phyloP scores from a whole-genome alignment of 1,284 basidiomycete genomes.

The Meira miltonrushii region DNA sequence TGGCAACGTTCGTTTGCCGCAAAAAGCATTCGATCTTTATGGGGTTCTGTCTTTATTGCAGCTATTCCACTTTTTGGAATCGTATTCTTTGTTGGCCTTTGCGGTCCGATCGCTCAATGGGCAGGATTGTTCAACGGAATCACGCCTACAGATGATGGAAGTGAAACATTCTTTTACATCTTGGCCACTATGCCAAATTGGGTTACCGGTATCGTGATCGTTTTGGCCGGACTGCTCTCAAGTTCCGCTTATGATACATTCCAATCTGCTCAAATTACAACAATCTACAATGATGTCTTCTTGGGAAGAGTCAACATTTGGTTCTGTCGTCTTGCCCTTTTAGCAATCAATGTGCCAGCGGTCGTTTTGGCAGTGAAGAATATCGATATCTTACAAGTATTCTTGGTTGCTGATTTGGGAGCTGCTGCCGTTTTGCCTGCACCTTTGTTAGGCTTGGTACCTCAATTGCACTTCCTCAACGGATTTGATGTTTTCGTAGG shows the following conservation, averaged over 20 bases:
- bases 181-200: conserved; percentile 47
- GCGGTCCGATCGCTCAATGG: conserved; percentile 48
- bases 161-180: conserved; percentile 46
- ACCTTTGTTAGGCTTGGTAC: conserved; percentile 44
- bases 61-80: conserved; percentile 47
- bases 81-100: conserved; percentile 50
- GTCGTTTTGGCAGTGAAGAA: conserved; percentile 47
- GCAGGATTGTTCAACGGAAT: conserved; percentile 40
- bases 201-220: conserved; percentile 48
- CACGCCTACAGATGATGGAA: conserved; percentile 42
- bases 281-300: conserved; percentile 52
- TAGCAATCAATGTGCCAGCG: conserved; percentile 45
- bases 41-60: conserved; percentile 42
- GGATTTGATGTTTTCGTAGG: conserved; percentile 49
- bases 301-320: conserved; percentile 51
- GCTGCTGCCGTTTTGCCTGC: conserved; percentile 47
- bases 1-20: conserved; percentile 53
- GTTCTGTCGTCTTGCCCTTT: conserved; percentile 45
- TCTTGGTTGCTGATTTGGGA: conserved; percentile 49
- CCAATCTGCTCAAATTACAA: conserved; percentile 51
- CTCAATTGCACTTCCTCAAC: conserved; percentile 43
- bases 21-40: conserved; percentile 44
- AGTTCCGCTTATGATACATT: conserved; percentile 53
- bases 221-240: conserved; percentile 44
- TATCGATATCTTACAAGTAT: conserved; percentile 52